phyloP scores from a whole-genome alignment of 148 eudicot species.

The Cornus kousa region DNA sequence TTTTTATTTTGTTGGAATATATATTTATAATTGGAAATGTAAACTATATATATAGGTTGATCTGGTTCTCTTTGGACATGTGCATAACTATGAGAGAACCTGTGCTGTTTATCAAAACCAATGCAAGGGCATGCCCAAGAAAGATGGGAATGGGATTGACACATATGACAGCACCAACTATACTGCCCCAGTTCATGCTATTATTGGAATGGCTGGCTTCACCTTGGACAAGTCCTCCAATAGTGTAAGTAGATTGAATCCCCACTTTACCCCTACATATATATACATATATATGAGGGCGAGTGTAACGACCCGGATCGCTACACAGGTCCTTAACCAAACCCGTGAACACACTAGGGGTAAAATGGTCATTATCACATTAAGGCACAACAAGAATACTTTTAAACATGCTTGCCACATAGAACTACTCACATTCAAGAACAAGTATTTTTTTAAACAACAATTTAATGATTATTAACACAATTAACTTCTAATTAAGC shows the following conservation, averaged over 20 bases:
- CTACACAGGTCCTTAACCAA: too few species aligned
- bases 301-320: too few species aligned
- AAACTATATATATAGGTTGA: constrained; percentile 42
- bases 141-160: constrained; percentile 57
- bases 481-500: too few species aligned
- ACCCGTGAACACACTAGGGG: too few species aligned
- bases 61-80: constrained; percentile 67
- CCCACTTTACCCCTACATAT: neutral
- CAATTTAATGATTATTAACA: too few species aligned
- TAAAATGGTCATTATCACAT: too few species aligned
- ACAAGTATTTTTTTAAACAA: too few species aligned
- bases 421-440: too few species aligned
- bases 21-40: too few species aligned
- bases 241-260: constrained; percentile 16
- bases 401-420: too few species aligned
- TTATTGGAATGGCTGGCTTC: constrained; percentile 95
- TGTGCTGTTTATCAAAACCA: constrained; percentile 60
- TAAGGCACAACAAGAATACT: too few species aligned
- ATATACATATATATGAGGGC: neutral
- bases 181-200: constrained; percentile 72
- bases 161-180: constrained; percentile 55
- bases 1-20: too few species aligned
- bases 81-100: constrained; percentile 73
- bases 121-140: constrained; percentile 66
- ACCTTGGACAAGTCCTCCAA: constrained; percentile 48